Evolutionary conservation across 2,329 filamentous ascomycete species (phyloP).

Genomic region (Phoma sp.): DNA sequence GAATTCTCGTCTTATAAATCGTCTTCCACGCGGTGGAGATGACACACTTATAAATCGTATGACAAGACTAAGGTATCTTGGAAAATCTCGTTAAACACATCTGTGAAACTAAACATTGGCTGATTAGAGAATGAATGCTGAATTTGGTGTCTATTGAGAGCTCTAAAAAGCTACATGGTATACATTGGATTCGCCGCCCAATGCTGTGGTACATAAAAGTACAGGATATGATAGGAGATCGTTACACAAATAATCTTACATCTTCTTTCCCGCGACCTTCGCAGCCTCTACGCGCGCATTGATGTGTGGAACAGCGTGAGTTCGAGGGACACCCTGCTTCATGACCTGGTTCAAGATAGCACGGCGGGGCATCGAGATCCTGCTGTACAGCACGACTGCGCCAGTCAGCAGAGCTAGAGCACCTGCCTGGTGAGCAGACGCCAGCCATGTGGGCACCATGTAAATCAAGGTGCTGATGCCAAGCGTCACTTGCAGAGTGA

Average conservation of each 20-base stretch:
- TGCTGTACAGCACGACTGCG: constrained; percentile 76
- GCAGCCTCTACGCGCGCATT: constrained; percentile 27
- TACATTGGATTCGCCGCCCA: constrained; percentile 13
- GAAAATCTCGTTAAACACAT: too few relatives aligned
- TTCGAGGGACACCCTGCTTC: constrained; percentile 27
- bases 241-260: constrained; percentile 15
- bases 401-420: constrained; percentile 84
- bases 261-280: constrained; percentile 22
- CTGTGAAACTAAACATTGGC: too few relatives aligned
- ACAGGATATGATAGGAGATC: constrained; percentile 14
- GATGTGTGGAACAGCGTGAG: constrained; percentile 25
- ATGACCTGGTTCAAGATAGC: constrained; percentile 40
- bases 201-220: constrained; percentile 14
- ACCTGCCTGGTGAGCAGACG: constrained; percentile 91
- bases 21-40: too few relatives aligned
- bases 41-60: too few relatives aligned
- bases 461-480: constrained; percentile 93
- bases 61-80: too few relatives aligned
- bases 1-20: too few relatives aligned
- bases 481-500: constrained; percentile 78
- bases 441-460: constrained; percentile 86
- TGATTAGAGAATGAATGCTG: not conserved
- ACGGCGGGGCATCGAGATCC: constrained; percentile 42
- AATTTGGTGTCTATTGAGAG: not conserved
- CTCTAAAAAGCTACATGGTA: constrained; percentile 11